Evolutionary conservation across 78 protist genomes (phyloP).

Genomic region (Polysphondylium violaceum): DNA sequence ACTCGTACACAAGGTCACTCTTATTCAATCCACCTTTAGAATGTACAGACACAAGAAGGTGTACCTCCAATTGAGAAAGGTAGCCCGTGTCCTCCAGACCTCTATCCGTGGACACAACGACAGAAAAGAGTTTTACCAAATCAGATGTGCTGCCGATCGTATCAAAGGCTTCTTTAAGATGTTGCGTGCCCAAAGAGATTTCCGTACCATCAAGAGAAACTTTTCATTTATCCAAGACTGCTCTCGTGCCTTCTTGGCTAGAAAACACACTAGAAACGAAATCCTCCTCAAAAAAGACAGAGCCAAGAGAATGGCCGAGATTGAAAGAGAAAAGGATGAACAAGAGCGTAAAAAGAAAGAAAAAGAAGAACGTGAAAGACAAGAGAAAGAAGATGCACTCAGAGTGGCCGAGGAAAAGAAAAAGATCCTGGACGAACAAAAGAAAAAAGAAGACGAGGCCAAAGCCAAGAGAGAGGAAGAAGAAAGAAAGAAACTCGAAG

Average conservation of each 20-base stretch:
- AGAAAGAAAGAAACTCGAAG: conserved; percentile 28
- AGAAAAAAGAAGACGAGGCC: conserved; percentile 20
- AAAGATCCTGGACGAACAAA: conserved; percentile 37
- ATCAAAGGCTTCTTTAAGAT: conserved; percentile 69
- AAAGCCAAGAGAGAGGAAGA: conserved; percentile 24
- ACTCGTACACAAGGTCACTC: conserved; percentile 15
- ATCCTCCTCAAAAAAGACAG: conserved; percentile 24
- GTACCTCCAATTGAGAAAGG: not conserved
- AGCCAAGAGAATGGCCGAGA: conserved; percentile 34
- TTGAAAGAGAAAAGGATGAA: conserved; percentile 51
- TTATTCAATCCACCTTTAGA: conserved; percentile 51
- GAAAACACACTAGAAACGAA: conserved; percentile 1
- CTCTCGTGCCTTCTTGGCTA: conserved; percentile 32
- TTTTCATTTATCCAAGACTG: not conserved
- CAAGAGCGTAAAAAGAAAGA: conserved; percentile 29
- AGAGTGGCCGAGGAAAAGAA: not conserved
- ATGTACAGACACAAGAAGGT: conserved; percentile 46
- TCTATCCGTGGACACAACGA: not conserved
- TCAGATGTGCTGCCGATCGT: conserved; percentile 31
- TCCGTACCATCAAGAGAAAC: not conserved
- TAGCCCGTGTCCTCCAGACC: conserved; percentile 15
- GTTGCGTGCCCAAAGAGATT: conserved; percentile 16
- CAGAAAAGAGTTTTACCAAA: conserved; percentile 26
- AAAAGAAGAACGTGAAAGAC: conserved; percentile 49
- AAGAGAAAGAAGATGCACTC: conserved; percentile 40